phyloP scores from a whole-genome alignment of 495 filamentous ascomycete genomes.

The Penicillium paxilli region DNA sequence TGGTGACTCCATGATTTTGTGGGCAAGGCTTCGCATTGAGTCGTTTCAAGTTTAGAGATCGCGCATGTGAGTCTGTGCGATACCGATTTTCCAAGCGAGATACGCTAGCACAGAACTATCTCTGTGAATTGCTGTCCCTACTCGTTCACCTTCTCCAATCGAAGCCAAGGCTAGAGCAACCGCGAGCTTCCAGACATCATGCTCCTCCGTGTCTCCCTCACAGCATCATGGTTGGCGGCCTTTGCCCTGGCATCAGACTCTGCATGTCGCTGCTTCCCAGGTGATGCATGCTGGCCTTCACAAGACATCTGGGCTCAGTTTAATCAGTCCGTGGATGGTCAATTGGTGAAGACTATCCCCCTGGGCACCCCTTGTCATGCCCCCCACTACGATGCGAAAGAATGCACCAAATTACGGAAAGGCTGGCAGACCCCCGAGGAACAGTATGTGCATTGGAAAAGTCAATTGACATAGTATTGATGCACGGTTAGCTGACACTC shows the following conservation, averaged over 20 bases:
- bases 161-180: background rate
- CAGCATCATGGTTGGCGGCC: background rate
- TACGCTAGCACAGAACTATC: too few species aligned
- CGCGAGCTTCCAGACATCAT: background rate
- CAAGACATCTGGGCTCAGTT: constrained; percentile 38
- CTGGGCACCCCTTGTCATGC: constrained; percentile 48
- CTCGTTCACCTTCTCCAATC: too few species aligned
- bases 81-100: too few species aligned
- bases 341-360: constrained; percentile 46
- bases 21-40: too few species aligned
- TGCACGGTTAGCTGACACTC: background rate
- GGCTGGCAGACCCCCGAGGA: constrained; percentile 31
- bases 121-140: background rate
- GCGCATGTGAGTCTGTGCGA: too few species aligned
- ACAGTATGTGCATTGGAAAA: constrained; percentile 24
- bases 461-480: too few species aligned
- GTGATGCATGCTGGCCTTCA: constrained; percentile 49
- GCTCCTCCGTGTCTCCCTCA: background rate
- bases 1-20: too few species aligned
- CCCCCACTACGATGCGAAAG: constrained; percentile 29
- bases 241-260: background rate
- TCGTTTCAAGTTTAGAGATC: too few species aligned
- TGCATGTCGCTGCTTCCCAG: constrained; percentile 34
- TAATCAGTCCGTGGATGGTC: constrained; percentile 43
- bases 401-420: constrained; percentile 26